Evolutionary conservation across 352 stramenopile species (phyloP).

Genomic region (Pythium phragmiticola): DNA sequence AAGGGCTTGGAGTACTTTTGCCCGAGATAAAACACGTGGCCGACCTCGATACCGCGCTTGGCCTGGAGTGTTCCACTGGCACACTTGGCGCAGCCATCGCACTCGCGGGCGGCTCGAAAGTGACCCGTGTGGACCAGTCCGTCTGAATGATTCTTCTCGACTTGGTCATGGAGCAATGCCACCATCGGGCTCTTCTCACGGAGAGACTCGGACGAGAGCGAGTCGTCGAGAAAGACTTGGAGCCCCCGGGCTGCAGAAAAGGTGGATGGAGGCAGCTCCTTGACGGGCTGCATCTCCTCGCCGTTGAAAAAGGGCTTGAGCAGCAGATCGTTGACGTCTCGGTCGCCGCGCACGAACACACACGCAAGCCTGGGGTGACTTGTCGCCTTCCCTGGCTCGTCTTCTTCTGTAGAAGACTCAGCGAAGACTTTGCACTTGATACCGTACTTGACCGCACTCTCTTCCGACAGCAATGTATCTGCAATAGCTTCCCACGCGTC

Average conservation of each 20-base stretch:
- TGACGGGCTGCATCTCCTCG: constrained; percentile 50
- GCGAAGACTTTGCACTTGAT: constrained; percentile 31
- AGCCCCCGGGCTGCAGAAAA: constrained; percentile 18
- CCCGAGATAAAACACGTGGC: constrained; percentile 88
- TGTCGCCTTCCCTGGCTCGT: constrained; percentile 5
- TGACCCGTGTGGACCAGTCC: constrained; percentile 38
- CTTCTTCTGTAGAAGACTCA: constrained; percentile 23
- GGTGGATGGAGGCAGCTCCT: constrained; percentile 9
- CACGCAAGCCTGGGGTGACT: constrained; percentile 24
- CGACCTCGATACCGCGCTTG: constrained; percentile 87
- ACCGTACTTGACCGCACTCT: constrained; percentile 2
- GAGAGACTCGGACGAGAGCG: constrained; percentile 26
- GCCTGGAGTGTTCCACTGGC: constrained; percentile 43
- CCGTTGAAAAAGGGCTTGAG: constrained; percentile 70
- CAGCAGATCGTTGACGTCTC: constrained; percentile 64
- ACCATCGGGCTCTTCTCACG: constrained; percentile 9
- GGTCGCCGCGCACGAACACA: constrained; percentile 61
- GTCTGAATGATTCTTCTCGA: neutral
- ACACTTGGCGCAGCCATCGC: constrained; percentile 56
- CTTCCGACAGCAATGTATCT: constrained; percentile 4
- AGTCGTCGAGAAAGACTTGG: constrained; percentile 71
- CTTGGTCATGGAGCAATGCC: constrained; percentile 10
- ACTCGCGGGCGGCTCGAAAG: constrained; percentile 64
- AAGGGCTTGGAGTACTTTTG: constrained; percentile 89
- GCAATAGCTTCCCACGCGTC: constrained; percentile 10